Base-by-base conservation (phyloP, 257 asterid species). In the Gynochthodes officinalis region DNA sequence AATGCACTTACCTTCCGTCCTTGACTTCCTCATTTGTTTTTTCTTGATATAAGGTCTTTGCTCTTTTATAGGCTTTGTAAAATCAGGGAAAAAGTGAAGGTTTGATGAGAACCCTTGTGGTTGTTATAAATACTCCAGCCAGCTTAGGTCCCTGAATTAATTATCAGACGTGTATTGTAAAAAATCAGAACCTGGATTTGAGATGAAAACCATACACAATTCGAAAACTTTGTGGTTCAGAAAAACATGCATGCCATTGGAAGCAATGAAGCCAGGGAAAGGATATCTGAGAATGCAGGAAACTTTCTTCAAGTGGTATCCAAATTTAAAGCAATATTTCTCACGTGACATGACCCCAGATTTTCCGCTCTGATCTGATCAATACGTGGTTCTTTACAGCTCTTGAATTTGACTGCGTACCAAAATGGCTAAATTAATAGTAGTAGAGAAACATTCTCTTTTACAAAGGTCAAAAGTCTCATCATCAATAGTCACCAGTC, bases 401-500 rank as follows among this genome's bases (percentile, higher is more conserved):
- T 4, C 8, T 30, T 50, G 19, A 30, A 8, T 58, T 58, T 28
- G 28, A 10, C 28, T 23, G 64, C 21, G 42, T 11, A 28, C 40
- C 5, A 15, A 30, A 60, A 60, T 32, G 42, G 65, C 42, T 12
- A 9, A 43, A 65, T 18, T 30, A 60, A 18, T 60, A 60, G 44
- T 30, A 70, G 27, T 44, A 35, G 4, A 39, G 8, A 14, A 46
- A 62, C 76, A 72, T 61, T 61, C 70, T 18, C 42, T 59, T 59
- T 27, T 55, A 8, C 30, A 55, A 59, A 30, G 57, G 28, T 46
- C 71, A 46, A 55, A 28, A 15, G 10, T 46, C 23, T 59, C 64
- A 32, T 30, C 16, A n/a, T 66, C 57, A 44, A 66, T 48, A 43
- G 40, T 65, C 70, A 44, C 70, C n/a, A 14, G 42, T 59, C 64